These are phyloP conservation scores for Trichoderma simmonsii DNA, from an alignment of 2,329 filamentous ascomycete genomes.

Conservation along the genomic window DNA sequence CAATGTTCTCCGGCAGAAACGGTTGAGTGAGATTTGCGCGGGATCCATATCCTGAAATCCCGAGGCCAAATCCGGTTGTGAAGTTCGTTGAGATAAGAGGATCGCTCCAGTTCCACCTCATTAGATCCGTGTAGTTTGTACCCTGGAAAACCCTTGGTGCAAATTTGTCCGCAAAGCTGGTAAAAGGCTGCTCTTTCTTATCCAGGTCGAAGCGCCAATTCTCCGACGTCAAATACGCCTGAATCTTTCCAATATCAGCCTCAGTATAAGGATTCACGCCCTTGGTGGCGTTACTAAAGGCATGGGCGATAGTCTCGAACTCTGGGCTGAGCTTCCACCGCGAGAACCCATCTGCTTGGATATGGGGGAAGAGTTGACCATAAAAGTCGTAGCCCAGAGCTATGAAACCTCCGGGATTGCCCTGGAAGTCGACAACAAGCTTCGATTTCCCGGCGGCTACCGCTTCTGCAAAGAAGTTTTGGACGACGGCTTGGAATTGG, in stretches of 20 bases:
- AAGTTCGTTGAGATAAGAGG: slow-evolving; percentile 40
- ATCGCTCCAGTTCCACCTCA: slow-evolving; percentile 51
- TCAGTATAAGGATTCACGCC: slow-evolving; percentile 39
- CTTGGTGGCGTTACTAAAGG: slow-evolving; percentile 42
- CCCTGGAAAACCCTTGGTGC: slow-evolving; percentile 39
- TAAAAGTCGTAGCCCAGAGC: slow-evolving; percentile 62
- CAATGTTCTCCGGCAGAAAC: slow-evolving; percentile 56
- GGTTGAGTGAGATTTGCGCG: slow-evolving; percentile 41
- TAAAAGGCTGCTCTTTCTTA: slow-evolving; percentile 47
- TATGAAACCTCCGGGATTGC: slow-evolving; percentile 57
- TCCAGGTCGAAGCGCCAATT: slow-evolving; percentile 27
- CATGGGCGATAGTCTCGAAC: slow-evolving; percentile 43
- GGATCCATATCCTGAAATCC: slow-evolving; percentile 46
- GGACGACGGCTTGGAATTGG: slow-evolving; percentile 36
- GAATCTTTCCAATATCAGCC: background rate
- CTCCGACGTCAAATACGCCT: background rate
- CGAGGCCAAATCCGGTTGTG: slow-evolving; percentile 24
- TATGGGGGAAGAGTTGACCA: slow-evolving; percentile 48
- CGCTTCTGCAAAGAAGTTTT: slow-evolving; percentile 36
- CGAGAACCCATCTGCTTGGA: slow-evolving; percentile 36
- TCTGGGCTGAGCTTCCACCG: slow-evolving; percentile 39
- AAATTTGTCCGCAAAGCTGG: slow-evolving; percentile 46
- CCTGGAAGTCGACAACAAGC: slow-evolving; percentile 46
- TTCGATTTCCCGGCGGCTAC: slow-evolving; percentile 52
- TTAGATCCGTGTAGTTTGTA: slow-evolving; percentile 52